Conservation (phyloP, 495 filamentous ascomycete species). For the Lichenothelia convexa region DNA sequence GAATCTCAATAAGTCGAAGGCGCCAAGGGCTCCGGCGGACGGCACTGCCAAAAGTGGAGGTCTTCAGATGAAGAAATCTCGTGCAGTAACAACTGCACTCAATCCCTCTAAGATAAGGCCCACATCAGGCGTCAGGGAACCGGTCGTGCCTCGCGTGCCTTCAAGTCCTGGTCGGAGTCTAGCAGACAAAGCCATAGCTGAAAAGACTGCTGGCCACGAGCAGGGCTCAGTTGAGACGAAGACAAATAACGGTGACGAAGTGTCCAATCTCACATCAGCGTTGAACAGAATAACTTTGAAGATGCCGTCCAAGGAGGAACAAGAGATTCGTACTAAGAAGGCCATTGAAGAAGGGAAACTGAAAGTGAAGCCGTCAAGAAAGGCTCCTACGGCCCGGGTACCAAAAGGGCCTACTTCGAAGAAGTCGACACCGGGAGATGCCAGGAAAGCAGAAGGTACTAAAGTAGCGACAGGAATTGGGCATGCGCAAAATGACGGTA, state of each 20-base stretch:
- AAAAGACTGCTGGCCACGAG: not conserved
- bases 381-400: not conserved
- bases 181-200: not conserved
- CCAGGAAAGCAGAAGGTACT: not conserved
- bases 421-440: not conserved
- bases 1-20: constrained; percentile 13
- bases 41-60: not conserved
- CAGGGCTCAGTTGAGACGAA: not conserved
- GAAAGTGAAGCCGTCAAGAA: constrained; percentile 1
- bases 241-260: constrained; percentile 22
- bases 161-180: constrained; percentile 8
- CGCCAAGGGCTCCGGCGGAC: constrained; percentile 9
- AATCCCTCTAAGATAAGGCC: constrained; percentile 31
- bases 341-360: constrained; percentile 12
- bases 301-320: constrained; percentile 50
- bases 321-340: constrained; percentile 39
- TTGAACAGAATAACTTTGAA: constrained; percentile 59
- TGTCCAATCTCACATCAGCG: constrained; percentile 47
- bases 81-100: constrained; percentile 21
- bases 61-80: constrained; percentile 8
- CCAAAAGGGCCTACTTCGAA: not conserved
- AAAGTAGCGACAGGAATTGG: not conserved
- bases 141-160: constrained; percentile 29
- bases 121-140: constrained; percentile 24
- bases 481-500: not conserved